Evolutionary conservation across 2,329 filamentous ascomycete genomes (phyloP).

Genomic region (Epichloe festucae): DNA sequence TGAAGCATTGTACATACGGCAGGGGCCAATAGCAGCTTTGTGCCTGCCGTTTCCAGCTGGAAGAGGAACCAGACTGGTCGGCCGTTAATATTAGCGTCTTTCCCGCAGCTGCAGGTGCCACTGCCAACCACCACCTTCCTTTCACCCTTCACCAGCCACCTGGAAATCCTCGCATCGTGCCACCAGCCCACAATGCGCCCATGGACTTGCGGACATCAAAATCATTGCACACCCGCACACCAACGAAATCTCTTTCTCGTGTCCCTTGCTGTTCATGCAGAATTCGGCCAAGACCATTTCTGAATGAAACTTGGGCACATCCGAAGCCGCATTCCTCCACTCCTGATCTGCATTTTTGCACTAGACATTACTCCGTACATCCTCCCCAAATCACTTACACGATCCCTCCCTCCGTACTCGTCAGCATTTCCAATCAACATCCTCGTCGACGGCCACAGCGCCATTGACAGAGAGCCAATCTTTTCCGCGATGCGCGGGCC

Average conservation of each 20-base stretch:
- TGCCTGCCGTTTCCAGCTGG: not conserved
- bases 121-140: conserved; percentile 4
- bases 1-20: not conserved
- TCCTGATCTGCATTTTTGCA: not conserved
- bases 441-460: not conserved
- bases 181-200: not conserved
- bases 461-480: not conserved
- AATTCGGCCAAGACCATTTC: not conserved
- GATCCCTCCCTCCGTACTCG: not conserved
- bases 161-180: not conserved
- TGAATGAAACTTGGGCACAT: not conserved
- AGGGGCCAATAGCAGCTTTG: not conserved
- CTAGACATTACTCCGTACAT: not conserved
- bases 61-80: not conserved
- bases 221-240: not conserved
- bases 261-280: not conserved
- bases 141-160: conserved; percentile 5
- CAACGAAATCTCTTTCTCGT: not conserved
- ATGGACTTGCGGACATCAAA: not conserved
- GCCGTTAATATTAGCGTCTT: not conserved
- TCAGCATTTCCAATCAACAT: not conserved
- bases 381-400: not conserved
- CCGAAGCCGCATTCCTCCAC: not conserved
- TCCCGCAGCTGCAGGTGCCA: not conserved
- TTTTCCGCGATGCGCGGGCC: conserved; percentile 18